A percentile compares a stretch with the other conserved stretches of the same genome.
phyloP scores from a whole-genome alignment of 495 filamentous ascomycete species.

The Lophium mytilinum region DNA sequence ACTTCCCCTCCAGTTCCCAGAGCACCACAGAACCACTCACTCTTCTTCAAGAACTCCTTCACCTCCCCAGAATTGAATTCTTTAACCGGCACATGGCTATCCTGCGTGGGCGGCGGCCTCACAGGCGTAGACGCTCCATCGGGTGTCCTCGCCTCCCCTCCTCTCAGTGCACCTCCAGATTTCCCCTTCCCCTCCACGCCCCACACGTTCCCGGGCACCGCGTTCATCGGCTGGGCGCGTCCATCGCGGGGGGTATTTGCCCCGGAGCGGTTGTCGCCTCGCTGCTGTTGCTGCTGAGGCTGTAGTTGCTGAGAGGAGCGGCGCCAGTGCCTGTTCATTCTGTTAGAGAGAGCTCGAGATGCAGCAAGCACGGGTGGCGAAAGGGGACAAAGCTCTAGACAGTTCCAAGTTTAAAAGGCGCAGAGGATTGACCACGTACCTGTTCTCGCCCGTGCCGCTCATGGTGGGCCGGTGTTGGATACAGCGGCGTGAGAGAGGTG shows the following conservation, averaged over 20 bases:
- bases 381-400: background rate
- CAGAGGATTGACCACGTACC: slow-evolving; percentile 5
- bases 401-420: background rate
- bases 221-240: slow-evolving; percentile 8
- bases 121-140: no score
- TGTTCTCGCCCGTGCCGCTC: slow-evolving; percentile 27
- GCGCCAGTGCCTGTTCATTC: slow-evolving; percentile 2
- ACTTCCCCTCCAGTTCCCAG: background rate
- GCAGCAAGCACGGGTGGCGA: no score
- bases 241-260: slow-evolving; percentile 20
- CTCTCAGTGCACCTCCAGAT: slow-evolving; percentile 7
- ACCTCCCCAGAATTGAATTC: slow-evolving; percentile 24
- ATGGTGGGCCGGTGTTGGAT: slow-evolving; percentile 8
- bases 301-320: background rate
- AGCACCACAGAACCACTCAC: slow-evolving; percentile 8
- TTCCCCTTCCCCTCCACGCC: slow-evolving; percentile 9
- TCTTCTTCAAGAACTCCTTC: slow-evolving; percentile 24
- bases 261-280: slow-evolving; percentile 12
- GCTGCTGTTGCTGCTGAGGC: slow-evolving; percentile 5
- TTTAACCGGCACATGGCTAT: slow-evolving; percentile 18
- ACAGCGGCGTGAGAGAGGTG: no score
- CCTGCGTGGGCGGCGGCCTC: slow-evolving; percentile 5
- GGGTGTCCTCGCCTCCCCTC: background rate
- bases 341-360: background rate
- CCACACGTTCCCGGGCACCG: slow-evolving; percentile 22